Percentiles rank a stretch among this genome's conserved stretches.
phyloP scores from a whole-genome alignment of 306 rosid genomes.

The Astragalus membranaceus region DNA sequence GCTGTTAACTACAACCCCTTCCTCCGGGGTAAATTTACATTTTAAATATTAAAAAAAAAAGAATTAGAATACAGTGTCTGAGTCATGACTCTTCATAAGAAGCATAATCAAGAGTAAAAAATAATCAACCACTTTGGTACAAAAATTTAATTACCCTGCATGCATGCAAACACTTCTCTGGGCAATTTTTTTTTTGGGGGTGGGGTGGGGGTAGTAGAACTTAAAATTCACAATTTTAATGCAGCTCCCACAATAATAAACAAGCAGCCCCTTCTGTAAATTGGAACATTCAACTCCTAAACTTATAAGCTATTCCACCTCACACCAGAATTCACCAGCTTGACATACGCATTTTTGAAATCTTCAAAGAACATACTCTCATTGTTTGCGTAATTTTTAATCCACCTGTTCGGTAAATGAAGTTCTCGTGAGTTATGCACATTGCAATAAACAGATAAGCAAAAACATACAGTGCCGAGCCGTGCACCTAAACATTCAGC shows the following conservation, averaged over 20 bases:
- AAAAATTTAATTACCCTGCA: not conserved
- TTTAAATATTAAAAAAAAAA: too few relatives aligned
- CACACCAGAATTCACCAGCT: slow-evolving; percentile 87
- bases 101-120: too few relatives aligned
- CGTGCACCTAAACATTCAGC: slow-evolving; percentile 6
- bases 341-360: slow-evolving; percentile 69
- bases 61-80: too few relatives aligned
- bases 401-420: slow-evolving; percentile 61
- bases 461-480: slow-evolving; percentile 10
- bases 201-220: not conserved
- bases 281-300: slow-evolving; percentile 4
- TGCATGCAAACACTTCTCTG: not conserved
- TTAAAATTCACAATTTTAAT: not conserved
- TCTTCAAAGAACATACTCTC: slow-evolving; percentile 75
- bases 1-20: too few relatives aligned
- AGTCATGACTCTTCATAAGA: too few relatives aligned
- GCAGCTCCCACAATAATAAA: not conserved
- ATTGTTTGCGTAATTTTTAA: slow-evolving; percentile 59
- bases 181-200: not conserved
- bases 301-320: slow-evolving; percentile 57
- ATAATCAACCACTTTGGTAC: not conserved
- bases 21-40: too few relatives aligned
- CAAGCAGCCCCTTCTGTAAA: slow-evolving; percentile 3
- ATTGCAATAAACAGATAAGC: slow-evolving; percentile 13
- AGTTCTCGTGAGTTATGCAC: slow-evolving; percentile 15